These are phyloP conservation scores for Globisporangium splendens DNA, from an alignment of 352 stramenopile species.

Conservation along the genomic window DNA sequence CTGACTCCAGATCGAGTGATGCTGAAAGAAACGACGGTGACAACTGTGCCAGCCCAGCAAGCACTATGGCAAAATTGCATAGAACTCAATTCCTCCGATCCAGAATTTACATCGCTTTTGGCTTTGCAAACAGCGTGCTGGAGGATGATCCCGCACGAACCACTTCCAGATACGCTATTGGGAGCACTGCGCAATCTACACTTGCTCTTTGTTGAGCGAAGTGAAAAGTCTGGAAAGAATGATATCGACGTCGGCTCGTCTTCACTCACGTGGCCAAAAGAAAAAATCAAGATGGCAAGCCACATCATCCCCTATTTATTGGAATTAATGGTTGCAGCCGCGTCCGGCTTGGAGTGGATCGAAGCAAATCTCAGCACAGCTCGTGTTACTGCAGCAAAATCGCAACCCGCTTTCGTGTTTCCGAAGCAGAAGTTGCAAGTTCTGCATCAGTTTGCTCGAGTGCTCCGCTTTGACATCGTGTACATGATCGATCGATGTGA, in stretches of 20 bases:
- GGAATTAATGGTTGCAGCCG: constrained; percentile 32
- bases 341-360: constrained; percentile 21
- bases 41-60: constrained; percentile 10
- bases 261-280: constrained; percentile 20
- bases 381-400: constrained; percentile 5
- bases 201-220: constrained; percentile 18
- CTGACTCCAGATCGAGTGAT: constrained; percentile 40
- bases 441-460: constrained; percentile 27
- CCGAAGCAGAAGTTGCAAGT: constrained; percentile 19
- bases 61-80: constrained; percentile 31
- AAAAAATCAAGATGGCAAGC: constrained; percentile 30
- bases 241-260: not conserved
- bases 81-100: constrained; percentile 36
- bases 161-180: constrained; percentile 34
- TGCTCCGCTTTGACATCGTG: constrained; percentile 35
- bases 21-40: constrained; percentile 42
- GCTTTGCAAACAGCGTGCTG: constrained; percentile 23
- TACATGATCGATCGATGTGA: constrained; percentile 34
- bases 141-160: constrained; percentile 36
- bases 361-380: constrained; percentile 4
- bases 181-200: constrained; percentile 38
- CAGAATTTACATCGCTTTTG: constrained; percentile 34
- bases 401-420: not conserved
- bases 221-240: not conserved
- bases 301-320: constrained; percentile 36